phyloP scores from a whole-genome alignment of 148 eudicot species.

The Rhododendron mucronatum region DNA sequence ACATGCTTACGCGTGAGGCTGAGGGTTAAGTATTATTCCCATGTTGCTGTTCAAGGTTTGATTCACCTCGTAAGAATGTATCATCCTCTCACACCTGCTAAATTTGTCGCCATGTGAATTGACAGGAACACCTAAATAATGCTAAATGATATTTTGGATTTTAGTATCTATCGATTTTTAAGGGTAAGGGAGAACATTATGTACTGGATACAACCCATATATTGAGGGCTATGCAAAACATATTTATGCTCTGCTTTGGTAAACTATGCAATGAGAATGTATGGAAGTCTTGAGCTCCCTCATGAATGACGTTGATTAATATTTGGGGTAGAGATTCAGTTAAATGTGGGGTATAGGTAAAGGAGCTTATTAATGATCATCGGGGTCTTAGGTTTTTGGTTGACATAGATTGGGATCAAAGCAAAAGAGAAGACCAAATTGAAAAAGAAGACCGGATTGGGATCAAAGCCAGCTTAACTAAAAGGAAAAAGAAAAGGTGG shows the following conservation, averaged over 20 bases:
- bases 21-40: neutral
- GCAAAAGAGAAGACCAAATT: neutral
- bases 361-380: neutral
- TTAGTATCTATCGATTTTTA: neutral
- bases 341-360: neutral
- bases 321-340: neutral
- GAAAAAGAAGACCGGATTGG: neutral
- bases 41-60: neutral
- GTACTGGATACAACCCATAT: neutral
- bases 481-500: neutral
- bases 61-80: neutral
- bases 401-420: slow-evolving; percentile 1
- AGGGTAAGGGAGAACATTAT: neutral
- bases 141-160: neutral
- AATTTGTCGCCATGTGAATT: neutral
- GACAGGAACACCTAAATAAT: neutral
- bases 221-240: neutral
- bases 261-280: neutral
- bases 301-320: neutral
- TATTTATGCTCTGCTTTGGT: neutral
- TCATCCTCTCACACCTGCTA: neutral
- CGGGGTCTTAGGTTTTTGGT: neutral
- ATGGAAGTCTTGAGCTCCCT: neutral
- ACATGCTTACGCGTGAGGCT: neutral
- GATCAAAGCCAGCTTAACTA: neutral